These are phyloP conservation scores for Wickerhamiella lipophila DNA, from an alignment of 805 yeast genomes.

Conservation along the genomic window DNA sequence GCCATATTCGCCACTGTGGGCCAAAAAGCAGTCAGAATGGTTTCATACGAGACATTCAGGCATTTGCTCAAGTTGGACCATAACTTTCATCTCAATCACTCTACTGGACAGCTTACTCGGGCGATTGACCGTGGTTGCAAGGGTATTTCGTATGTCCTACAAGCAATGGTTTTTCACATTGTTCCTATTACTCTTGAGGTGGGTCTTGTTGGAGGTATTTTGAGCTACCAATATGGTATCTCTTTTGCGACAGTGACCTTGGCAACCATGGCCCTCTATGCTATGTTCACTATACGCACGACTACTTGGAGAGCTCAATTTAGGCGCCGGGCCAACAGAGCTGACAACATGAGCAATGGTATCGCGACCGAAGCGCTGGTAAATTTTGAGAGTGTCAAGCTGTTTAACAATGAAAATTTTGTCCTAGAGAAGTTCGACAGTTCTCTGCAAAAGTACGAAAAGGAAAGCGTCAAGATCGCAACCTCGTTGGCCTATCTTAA, in stretches of 20 bases:
- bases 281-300: conserved; percentile 75
- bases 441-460: conserved; percentile 62
- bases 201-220: conserved; percentile 79
- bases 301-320: conserved; percentile 95
- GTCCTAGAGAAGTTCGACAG: conserved; percentile 70
- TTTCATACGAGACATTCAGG: conserved; percentile 73
- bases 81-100: conserved; percentile 78
- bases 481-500: conserved; percentile 63
- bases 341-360: conserved; percentile 91
- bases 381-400: conserved; percentile 81
- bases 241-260: conserved; percentile 83
- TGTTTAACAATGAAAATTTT: conserved; percentile 77
- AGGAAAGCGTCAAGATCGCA: conserved; percentile 56
- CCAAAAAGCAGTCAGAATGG: conserved; percentile 82
- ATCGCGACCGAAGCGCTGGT: conserved; percentile 89
- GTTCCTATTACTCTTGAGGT: conserved; percentile 88
- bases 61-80: conserved; percentile 77
- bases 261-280: conserved; percentile 77
- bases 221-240: conserved; percentile 84
- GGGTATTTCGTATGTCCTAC: conserved; percentile 84
- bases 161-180: conserved; percentile 96
- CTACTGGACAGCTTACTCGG: conserved; percentile 91
- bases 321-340: conserved; percentile 76
- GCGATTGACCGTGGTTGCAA: conserved; percentile 97
- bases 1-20: conserved; percentile 94